phyloP scores from a whole-genome alignment of 1,284 basidiomycete species.

The Pseudozyma tsukubaensis region DNA sequence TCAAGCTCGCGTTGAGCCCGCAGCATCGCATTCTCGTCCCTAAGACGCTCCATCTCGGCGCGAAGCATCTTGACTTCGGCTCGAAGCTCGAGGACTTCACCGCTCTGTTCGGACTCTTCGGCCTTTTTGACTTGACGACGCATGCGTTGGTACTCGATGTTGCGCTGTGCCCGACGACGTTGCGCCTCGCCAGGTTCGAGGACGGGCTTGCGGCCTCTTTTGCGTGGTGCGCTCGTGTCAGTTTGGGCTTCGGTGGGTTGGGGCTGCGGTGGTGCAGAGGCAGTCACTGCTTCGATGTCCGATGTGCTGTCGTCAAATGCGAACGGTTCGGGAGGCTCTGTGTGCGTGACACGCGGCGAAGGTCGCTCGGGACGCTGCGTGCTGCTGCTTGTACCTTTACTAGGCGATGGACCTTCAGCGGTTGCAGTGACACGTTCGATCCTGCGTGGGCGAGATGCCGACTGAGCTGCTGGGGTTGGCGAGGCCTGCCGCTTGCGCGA shows the following conservation, averaged over 20 bases:
- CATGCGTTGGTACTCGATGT: slow-evolving; percentile 48
- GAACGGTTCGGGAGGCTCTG: neutral
- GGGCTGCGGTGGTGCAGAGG: slow-evolving; percentile 1
- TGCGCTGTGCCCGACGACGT: slow-evolving; percentile 38
- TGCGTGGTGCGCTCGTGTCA: slow-evolving; percentile 14
- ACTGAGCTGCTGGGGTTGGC: slow-evolving; percentile 5
- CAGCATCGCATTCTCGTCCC: slow-evolving; percentile 58
- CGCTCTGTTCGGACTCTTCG: slow-evolving; percentile 42
- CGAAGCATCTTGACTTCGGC: slow-evolving; percentile 58
- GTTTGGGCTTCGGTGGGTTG: neutral
- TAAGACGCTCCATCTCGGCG: slow-evolving; percentile 54
- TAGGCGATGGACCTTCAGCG: no score
- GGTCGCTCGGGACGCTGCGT: no score
- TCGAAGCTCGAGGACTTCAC: slow-evolving; percentile 47
- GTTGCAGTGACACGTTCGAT: neutral
- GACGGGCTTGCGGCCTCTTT: slow-evolving; percentile 36
- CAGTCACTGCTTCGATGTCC: neutral
- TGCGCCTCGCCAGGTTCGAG: slow-evolving; percentile 36
- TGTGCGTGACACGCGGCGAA: no score
- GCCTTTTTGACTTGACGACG: slow-evolving; percentile 44
- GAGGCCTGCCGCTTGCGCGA: slow-evolving; percentile 30
- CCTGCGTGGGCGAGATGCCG: neutral
- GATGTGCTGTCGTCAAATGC: neutral
- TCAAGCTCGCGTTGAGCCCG: slow-evolving; percentile 54
- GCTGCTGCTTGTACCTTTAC: no score